Conservation (phyloP, 768 basidiomycete species). For the Pholiota molesta region DNA sequence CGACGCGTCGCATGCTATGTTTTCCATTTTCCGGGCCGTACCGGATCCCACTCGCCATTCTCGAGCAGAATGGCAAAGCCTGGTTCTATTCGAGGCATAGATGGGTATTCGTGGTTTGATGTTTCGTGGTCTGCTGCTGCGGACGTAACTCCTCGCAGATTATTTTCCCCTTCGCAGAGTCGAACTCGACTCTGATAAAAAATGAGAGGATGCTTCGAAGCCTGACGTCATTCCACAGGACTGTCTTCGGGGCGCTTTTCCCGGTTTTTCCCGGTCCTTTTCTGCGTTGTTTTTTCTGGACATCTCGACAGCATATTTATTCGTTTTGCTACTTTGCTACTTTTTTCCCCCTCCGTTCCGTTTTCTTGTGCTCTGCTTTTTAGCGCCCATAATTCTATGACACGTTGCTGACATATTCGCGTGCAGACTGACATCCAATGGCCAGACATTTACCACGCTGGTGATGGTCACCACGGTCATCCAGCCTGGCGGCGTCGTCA, state of each 20-base stretch:
- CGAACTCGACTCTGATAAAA: not conserved
- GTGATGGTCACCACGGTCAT: constrained; percentile 22
- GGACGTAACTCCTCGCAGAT: not conserved
- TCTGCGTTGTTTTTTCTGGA: not conserved
- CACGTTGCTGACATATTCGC: not conserved
- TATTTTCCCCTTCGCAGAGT: not conserved
- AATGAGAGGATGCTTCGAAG: not conserved
- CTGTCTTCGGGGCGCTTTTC: not conserved
- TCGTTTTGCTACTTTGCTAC: not conserved
- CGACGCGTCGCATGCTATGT: not conserved
- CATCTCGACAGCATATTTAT: too few relatives aligned
- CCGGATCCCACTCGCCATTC: too few relatives aligned
- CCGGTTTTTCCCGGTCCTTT: not conserved
- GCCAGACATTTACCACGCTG: constrained; percentile 20
- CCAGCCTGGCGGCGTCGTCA: constrained; percentile 17
- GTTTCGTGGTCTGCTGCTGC: not conserved
- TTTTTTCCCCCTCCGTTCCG: not conserved
- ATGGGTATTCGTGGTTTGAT: not conserved
- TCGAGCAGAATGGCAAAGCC: not conserved
- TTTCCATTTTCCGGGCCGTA: not conserved
- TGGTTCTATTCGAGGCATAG: not conserved
- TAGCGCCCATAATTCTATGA: not conserved
- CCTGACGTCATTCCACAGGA: not conserved
- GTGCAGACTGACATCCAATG: constrained; percentile 23
- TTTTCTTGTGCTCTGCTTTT: not conserved